Base-by-base conservation (phyloP, 2,329 filamentous ascomycete genomes). In the Leptosphaerulina australis region DNA sequence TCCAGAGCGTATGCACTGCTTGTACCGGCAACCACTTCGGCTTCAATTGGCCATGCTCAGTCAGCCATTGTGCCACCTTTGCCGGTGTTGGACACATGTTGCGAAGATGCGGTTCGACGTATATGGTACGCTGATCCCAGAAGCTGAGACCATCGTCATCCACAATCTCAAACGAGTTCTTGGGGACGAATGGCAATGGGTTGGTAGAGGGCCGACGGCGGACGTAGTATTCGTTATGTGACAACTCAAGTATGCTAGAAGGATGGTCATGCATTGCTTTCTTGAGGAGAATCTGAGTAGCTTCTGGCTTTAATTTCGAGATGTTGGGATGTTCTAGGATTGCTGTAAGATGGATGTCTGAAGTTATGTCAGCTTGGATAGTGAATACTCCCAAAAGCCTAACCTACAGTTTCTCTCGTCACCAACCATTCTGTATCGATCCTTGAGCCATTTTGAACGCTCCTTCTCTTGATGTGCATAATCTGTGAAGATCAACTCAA, bases 121-220 rank as follows among this genome's bases (percentile, higher is more conserved):
- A 73, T 30, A 73, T 67, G 14, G 69, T 71, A 4, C 68, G 68
- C 44, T 69, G 58, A 28, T 72, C 67, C 69, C 70, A 73, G 50
- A 69, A 72, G 26, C 46, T 56, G 17, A 71, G 40, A 6, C 67
- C 69, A 18, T 68, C 52, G 38, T 70, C 67, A 43, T 70, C 54
- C 15, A 58, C 53, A 3, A 62, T 40, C 6, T 51, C 38, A 44
- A 66, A 67, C 1, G 67, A 63, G 31, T 68, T 61, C 1, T 39
- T 20, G 1, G 66, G 66, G 10, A 70, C 55, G 44, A 68, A 70
- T 7, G 59, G 55, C 4, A 65, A 50, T 17, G 66, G 68, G 39
- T 69, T 70, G 3, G 66, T 63, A 1, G 59, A 62, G 1, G 68
- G 68, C 6, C 47, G 51, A 24, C 69, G 67, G 33, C 69, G 67